Base-by-base conservation (phyloP, 108 stramenopile genomes). In the Cyclotella sp. region DNA sequence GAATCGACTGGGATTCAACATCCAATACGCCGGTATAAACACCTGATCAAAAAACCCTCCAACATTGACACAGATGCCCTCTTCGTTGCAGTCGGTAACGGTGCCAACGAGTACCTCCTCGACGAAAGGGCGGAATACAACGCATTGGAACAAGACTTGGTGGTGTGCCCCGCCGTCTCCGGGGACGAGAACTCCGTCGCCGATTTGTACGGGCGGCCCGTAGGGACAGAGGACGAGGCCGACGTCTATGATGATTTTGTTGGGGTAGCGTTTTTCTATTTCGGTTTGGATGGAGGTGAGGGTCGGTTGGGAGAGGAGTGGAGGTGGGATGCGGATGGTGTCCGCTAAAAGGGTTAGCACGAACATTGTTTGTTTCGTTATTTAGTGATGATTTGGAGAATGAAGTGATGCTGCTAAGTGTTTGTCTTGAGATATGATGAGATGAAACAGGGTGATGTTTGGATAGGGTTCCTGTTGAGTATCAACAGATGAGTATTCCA, bases 101-200 rank as follows among this genome's bases (percentile, higher is more conserved):
- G 62, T 85, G 27, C 95, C 95, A 3, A 86, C 59, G 47, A 88
- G 73, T 13, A 97, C 93, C 85, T 97, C 95, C 43, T 95, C 95
- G 13, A 95, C 87, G 75, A 95, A 94, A 14, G 97, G 97, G 49
- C 90, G 87, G 72, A 97, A 96, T 9, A 97, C 89, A 0, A 97
- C 70, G 13, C 95, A 72, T 45, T 88, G 84, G 63, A 96, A 93
- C 0, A 89, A 40, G 34, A 87, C 89, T 59, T 90, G 86, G 68
- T 93, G 92, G 76, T 94, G 93, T 26, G 90, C 87, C 0, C 91
- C 95, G 12, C 93, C 95, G 58, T 96, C 93, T 21, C 90, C 92
- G n/a, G 92, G 77, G 46, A 89, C 91, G 45, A 91, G 86, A 14
- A 91, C 58, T 13, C 91, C 90, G 41, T 89, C 85, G 21, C 88